Base-by-base conservation (phyloP, 495 filamentous ascomycete genomes). In the Durotheca rogersii region DNA sequence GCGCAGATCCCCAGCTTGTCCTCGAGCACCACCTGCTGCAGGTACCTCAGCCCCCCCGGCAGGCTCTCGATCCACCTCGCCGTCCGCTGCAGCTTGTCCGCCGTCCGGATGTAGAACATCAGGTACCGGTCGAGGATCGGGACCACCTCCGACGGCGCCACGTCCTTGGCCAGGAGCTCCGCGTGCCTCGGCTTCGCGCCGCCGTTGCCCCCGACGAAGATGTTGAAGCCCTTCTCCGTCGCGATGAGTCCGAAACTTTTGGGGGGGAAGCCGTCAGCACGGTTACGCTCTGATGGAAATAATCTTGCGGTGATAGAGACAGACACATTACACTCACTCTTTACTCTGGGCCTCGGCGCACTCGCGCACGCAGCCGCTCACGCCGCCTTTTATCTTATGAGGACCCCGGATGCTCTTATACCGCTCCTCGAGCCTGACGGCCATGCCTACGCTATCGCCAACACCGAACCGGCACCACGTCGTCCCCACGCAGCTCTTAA, bases 291-390 rank as follows among this genome's bases (percentile, higher is more conserved):
- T 50, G 37, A 30, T 17, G 27, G 27, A 41, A n/a, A 10, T 29
- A 41, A n/a, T 7, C 6, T 6, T 34, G 12, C 27, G 37, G 16
- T 7, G 29, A 20, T 16, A 23, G 44, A 41, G 37, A 36, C 6
- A 9, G 21, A 69, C 81, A 67, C 70, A 88, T 84, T 96, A 9
- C 21, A 69, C 81, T 68, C 70, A 88, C 84, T 96, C 91, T 64
- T 96, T 96, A 64, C 88, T 95, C 64, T 95, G 92, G 9, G 92
- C 92, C 68, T 97, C 92, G 6, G 92, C 92, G 55, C 92, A 97
- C 65, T 97, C 92, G 47, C 92, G 74, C 17, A 96, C 89, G 60
- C 92, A 97, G 19, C 92, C 92, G 43, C 85, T 89, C 2, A 97
- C 90, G 40, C 87, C 92, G 5, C 86, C 89, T 68, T 97, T 97